Percentiles rank a stretch among this genome's conserved stretches.
These are phyloP conservation scores for Trichoderma endophyticum DNA, from an alignment of 2,329 filamentous ascomycete genomes.

Conservation along the genomic window DNA sequence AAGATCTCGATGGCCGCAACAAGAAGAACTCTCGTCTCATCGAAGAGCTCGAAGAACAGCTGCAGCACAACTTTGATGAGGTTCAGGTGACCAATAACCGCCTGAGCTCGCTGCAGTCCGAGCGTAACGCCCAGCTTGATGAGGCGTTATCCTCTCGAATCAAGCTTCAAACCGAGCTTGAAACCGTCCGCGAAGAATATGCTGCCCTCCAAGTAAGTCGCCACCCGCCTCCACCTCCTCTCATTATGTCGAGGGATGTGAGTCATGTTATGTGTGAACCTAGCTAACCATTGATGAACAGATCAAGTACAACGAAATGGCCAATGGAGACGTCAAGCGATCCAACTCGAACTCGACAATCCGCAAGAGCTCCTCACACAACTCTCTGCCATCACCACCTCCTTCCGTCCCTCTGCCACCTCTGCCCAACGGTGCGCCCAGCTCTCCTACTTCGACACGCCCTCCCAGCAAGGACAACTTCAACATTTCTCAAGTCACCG, in stretches of 20 bases:
- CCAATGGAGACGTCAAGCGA: conserved; percentile 49
- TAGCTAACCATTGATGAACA: conserved; percentile 34
- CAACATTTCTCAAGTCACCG: conserved; percentile 72
- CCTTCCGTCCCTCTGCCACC: conserved; percentile 95
- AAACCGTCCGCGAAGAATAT: conserved; percentile 66
- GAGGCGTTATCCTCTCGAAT: conserved; percentile 67
- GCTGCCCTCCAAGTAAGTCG: conserved; percentile 68
- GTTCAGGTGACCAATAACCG: conserved; percentile 82
- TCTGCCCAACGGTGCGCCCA: conserved; percentile 62
- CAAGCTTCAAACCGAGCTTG: conserved; percentile 65
- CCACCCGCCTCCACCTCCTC: background rate
- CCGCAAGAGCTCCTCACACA: conserved; percentile 79
- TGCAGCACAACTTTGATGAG: conserved; percentile 92
- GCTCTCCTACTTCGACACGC: conserved; percentile 57
- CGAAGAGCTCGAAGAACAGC: conserved; percentile 93
- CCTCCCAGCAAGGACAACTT: conserved; percentile 75
- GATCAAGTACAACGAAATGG: conserved; percentile 58
- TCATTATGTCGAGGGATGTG: background rate
- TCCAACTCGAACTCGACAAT: conserved; percentile 67
- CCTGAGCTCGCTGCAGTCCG: conserved; percentile 74
- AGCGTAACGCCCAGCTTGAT: conserved; percentile 71
- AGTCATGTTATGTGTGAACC: background rate
- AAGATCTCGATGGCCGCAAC: conserved; percentile 64
- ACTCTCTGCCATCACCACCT: conserved; percentile 85
- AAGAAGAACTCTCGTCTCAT: conserved; percentile 90